Conservation (phyloP, 192 early-diverging fungal species). For the Backusella mclennaniae region DNA sequence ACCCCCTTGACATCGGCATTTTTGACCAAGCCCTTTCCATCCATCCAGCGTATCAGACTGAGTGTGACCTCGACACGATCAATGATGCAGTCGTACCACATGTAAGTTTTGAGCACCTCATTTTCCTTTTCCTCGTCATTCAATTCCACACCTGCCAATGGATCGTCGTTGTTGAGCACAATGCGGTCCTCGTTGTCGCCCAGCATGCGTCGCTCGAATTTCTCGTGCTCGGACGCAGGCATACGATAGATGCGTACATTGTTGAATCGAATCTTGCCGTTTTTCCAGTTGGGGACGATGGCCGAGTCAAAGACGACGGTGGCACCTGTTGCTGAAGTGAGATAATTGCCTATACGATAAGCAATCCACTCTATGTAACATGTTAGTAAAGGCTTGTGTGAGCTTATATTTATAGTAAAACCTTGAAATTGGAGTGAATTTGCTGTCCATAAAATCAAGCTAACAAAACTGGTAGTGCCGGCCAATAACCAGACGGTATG, state of each 20-base stretch:
- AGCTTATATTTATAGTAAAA: slow-evolving; percentile 11
- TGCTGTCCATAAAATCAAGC: slow-evolving; percentile 71
- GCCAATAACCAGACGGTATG: slow-evolving; percentile 82
- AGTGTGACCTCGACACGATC: slow-evolving; percentile 82
- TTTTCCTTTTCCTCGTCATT: slow-evolving; percentile 31
- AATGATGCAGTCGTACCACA: slow-evolving; percentile 78
- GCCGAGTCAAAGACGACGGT: slow-evolving; percentile 88
- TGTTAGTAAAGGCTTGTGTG: slow-evolving; percentile 18
- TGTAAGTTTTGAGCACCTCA: slow-evolving; percentile 30
- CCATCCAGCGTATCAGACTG: slow-evolving; percentile 86
- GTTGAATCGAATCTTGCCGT: slow-evolving; percentile 80
- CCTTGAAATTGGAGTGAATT: slow-evolving; percentile 86
- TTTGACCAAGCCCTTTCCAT: slow-evolving; percentile 81
- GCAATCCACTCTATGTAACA: slow-evolving; percentile 68
- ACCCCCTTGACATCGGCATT: slow-evolving; percentile 83
- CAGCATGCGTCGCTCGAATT: slow-evolving; percentile 27
- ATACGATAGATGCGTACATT: slow-evolving; percentile 69
- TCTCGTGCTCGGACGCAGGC: slow-evolving; percentile 34
- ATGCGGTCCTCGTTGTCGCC: neutral
- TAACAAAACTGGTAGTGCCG: slow-evolving; percentile 88
- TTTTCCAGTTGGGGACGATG: slow-evolving; percentile 90
- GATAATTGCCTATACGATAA: slow-evolving; percentile 71
- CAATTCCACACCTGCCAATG: slow-evolving; percentile 25
- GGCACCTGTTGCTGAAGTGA: slow-evolving; percentile 78
- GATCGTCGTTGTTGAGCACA: slow-evolving; percentile 15